These are phyloP conservation scores for Cutaneotrichosporon cyanovorans DNA, from an alignment of 1,284 basidiomycete genomes.

Conservation along the genomic window DNA sequence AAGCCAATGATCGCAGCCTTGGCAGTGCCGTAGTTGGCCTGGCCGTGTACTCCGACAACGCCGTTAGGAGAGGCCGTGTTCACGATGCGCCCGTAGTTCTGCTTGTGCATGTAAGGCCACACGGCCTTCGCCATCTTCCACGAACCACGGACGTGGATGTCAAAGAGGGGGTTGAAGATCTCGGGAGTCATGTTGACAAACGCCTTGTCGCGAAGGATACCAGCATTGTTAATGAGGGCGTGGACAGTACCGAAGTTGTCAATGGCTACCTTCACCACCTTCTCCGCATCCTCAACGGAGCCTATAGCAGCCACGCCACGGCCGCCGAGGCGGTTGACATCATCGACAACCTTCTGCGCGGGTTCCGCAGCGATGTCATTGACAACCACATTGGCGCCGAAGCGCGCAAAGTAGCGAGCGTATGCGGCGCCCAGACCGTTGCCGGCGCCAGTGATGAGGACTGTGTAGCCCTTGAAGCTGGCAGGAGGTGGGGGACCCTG, in stretches of 20 bases:
- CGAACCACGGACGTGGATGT: conserved; percentile 69
- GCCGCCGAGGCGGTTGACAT: conserved; percentile 81
- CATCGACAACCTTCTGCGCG: conserved; percentile 74
- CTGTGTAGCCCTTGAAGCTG: conserved; percentile 81
- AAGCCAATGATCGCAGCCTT: conserved; percentile 91
- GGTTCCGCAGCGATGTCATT: conserved; percentile 89
- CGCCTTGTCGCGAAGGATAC: conserved; percentile 85
- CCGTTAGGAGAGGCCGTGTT: conserved; percentile 90
- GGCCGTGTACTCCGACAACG: conserved; percentile 90
- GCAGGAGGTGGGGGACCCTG: conserved; percentile 56
- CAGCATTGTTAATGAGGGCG: conserved; percentile 87
- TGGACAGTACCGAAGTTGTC: conserved; percentile 86
- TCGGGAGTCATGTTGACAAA: conserved; percentile 81
- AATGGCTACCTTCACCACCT: conserved; percentile 77
- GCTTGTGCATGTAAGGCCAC: conserved; percentile 95
- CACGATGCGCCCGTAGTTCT: conserved; percentile 92
- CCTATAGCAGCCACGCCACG: conserved; percentile 78
- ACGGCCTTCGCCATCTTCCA: conserved; percentile 89
- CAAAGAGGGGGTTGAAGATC: conserved; percentile 89
- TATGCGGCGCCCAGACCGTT: conserved; percentile 88
- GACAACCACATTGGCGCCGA: conserved; percentile 92
- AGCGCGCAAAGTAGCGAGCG: conserved; percentile 78
- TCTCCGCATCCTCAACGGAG: conserved; percentile 79
- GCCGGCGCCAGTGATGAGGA: conserved; percentile 89
- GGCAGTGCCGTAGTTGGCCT: conserved; percentile 80